Base-by-base conservation (phyloP, 345 rosid genomes). In the Eucalyptus urophylla region DNA sequence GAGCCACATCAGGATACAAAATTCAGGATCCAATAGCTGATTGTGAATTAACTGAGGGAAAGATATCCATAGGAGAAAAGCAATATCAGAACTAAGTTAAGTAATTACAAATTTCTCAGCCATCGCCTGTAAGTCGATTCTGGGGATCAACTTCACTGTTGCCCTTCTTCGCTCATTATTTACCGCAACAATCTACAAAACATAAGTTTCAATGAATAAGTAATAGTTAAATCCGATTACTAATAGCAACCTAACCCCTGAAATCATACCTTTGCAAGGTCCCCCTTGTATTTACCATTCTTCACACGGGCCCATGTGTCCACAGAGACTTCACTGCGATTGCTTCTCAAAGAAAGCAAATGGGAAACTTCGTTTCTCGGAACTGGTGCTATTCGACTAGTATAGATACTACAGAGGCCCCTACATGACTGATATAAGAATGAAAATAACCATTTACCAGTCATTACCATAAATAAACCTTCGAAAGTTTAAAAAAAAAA, bases 251-350 rank as follows among this genome's bases (percentile, higher is more conserved):
- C 16, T 49, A 45, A 24, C 83, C 37, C 49, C 80, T 2, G n/a
- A 89, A 14, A 56, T 5, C 33, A 33, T 89, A 98, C 99, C 98
- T 96, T 95, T 43, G 96, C 96, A 86, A 98, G 92, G 92, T 97
- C 99, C 87, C 99, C 99, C 92, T 98, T 97, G 91, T 98, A 97
- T 90, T 91, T 98, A 43, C 99, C 99, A 94, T 86, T 94, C 95
- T 95, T 97, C 89, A 98, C 93, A 89, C 96, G 97, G 90, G 95
- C 97, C 99, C 99, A 96, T 91, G 88, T 97, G 90, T 97, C 99
- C 92, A 86, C 93, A 44, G 94, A 90, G 88, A 93, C 62, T 67
- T 92, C 96, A 90, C 87, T 93, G 14, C 86, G 86, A 91, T 95
- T 95, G 86, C 87, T 92, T 88, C 94, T 93, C 53, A 94, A 92